These are phyloP conservation scores for Tylopilus plumbeoviolaceoides DNA, from an alignment of 768 basidiomycete genomes.

Conservation along the genomic window DNA sequence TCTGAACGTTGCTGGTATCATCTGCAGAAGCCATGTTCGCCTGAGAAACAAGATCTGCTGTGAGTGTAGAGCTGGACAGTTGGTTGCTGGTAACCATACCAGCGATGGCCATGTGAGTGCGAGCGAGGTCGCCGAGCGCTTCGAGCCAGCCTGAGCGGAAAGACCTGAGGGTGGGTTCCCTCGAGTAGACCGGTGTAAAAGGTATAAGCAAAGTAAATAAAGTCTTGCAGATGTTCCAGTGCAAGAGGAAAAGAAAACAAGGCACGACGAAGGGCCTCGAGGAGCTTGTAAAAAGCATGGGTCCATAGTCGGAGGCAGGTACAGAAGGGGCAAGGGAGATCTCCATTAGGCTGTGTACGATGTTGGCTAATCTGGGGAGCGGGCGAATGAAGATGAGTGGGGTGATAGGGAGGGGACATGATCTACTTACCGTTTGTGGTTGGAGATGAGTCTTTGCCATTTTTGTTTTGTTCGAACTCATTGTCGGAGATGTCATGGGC, in stretches of 20 bases:
- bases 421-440: slow-evolving; percentile 79
- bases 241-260: slow-evolving; percentile 63
- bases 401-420: neutral
- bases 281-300: slow-evolving; percentile 82
- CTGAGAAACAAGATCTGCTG: slow-evolving; percentile 50
- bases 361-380: slow-evolving; percentile 67
- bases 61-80: no score
- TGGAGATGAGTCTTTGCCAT: slow-evolving; percentile 67
- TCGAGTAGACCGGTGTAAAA: slow-evolving; percentile 91
- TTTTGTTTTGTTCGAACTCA: slow-evolving; percentile 72
- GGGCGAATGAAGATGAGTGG: neutral
- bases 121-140: slow-evolving; percentile 35
- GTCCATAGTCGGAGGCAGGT: slow-evolving; percentile 68
- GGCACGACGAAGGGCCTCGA: slow-evolving; percentile 85
- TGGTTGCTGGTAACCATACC: no score
- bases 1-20: no score
- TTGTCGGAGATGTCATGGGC: slow-evolving; percentile 37
- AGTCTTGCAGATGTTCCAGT: slow-evolving; percentile 89
- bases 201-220: slow-evolving; percentile 91
- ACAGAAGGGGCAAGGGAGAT: no score
- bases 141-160: slow-evolving; percentile 92
- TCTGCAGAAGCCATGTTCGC: no score
- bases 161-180: slow-evolving; percentile 60
- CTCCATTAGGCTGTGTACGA: no score
- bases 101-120: no score